Evolutionary conservation across 768 basidiomycete genomes (phyloP).

Genomic region (Phaffia australis): DNA sequence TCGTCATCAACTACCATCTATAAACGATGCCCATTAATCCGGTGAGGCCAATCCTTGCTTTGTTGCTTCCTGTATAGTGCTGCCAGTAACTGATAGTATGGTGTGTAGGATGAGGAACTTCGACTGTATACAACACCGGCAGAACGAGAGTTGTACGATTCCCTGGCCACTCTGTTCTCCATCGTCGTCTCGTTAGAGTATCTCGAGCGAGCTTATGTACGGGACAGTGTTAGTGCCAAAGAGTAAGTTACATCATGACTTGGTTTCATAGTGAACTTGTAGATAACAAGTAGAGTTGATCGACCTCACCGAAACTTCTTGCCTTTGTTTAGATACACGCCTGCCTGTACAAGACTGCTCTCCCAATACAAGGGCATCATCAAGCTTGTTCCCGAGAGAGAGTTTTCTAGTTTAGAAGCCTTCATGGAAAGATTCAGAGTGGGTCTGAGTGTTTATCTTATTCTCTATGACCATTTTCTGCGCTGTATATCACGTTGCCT

Average conservation of each 20-base stretch:
- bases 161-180: constrained; percentile 78
- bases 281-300: no score
- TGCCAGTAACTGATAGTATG: no score
- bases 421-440: constrained; percentile 87
- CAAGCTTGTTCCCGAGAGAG: constrained; percentile 73
- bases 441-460: constrained; percentile 31
- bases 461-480: neutral
- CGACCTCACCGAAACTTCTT: neutral
- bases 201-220: constrained; percentile 86
- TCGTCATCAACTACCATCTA: no score
- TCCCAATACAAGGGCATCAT: constrained; percentile 97
- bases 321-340: constrained; percentile 69
- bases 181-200: constrained; percentile 87
- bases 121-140: constrained; percentile 75
- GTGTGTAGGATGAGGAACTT: constrained; percentile 65
- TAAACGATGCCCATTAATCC: no score
- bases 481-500: neutral
- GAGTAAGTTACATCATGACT: constrained; percentile 53
- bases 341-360: constrained; percentile 83
- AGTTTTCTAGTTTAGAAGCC: constrained; percentile 70
- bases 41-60: no score
- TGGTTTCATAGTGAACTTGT: neutral
- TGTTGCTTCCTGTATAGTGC: no score
- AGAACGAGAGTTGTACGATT: constrained; percentile 78
- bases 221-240: constrained; percentile 77